Percentiles rank a stretch among this genome's conserved stretches.
phyloP scores from a whole-genome alignment of 2,329 filamentous ascomycete species.

The Claviceps sp. region DNA sequence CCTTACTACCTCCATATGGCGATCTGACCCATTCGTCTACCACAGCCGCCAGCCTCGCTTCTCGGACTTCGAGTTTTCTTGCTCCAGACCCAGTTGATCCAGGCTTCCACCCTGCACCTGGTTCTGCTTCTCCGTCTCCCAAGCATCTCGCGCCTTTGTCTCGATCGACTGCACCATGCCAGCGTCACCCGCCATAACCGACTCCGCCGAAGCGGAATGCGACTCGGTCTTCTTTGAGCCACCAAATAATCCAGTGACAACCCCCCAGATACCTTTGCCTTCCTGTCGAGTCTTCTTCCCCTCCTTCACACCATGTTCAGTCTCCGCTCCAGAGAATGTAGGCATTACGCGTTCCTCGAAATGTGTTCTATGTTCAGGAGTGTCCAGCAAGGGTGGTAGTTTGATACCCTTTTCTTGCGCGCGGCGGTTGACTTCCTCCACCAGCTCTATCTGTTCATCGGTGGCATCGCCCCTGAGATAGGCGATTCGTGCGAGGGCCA shows the following conservation, averaged over 20 bases:
- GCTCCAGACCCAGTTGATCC: constrained; percentile 33
- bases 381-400: constrained; percentile 37
- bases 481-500: constrained; percentile 43
- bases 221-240: constrained; percentile 6
- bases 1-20: neutral
- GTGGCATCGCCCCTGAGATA: constrained; percentile 46
- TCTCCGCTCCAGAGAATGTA: constrained; percentile 13
- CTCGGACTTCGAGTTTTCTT: constrained; percentile 13
- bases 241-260: constrained; percentile 19
- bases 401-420: constrained; percentile 31
- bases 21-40: constrained; percentile 12
- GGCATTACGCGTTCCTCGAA: constrained; percentile 23
- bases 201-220: constrained; percentile 10
- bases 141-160: constrained; percentile 29
- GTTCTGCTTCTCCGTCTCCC: constrained; percentile 36
- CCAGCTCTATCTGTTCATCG: constrained; percentile 40
- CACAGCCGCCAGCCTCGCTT: constrained; percentile 39
- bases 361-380: constrained; percentile 26
- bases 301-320: constrained; percentile 5
- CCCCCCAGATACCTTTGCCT: constrained; percentile 24
- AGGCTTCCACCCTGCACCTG: constrained; percentile 37
- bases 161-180: constrained; percentile 14
- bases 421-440: constrained; percentile 41
- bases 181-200: constrained; percentile 3
- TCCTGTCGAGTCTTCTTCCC: constrained; percentile 9